These are phyloP conservation scores for Nothophaeocryptopus gaeumannii DNA, from an alignment of 2,329 filamentous ascomycete species.

Conservation along the genomic window DNA sequence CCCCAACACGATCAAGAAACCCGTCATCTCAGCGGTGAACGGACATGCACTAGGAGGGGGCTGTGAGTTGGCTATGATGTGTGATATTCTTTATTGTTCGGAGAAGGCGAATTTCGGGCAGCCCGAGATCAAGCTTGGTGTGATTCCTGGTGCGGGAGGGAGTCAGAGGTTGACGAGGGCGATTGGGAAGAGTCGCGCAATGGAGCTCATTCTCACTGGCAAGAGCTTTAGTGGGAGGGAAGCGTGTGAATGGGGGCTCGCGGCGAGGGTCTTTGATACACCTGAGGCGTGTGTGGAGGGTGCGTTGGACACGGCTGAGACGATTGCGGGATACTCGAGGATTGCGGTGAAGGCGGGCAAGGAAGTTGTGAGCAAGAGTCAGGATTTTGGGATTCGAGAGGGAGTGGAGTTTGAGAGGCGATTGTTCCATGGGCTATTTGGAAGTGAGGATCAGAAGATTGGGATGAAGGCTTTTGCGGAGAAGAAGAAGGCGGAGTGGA, in stretches of 20 bases:
- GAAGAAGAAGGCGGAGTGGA: constrained; percentile 92
- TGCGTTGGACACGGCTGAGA: constrained; percentile 78
- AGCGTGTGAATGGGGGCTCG: constrained; percentile 86
- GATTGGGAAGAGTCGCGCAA: constrained; percentile 68
- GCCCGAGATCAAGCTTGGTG: constrained; percentile 93
- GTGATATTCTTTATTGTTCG: constrained; percentile 89
- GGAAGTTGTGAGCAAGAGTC: constrained; percentile 99
- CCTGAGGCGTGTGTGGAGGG: constrained; percentile 80
- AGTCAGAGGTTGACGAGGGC: constrained; percentile 81
- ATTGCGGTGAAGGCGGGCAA: constrained; percentile 89
- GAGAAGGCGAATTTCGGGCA: constrained; percentile 86
- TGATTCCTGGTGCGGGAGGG: constrained; percentile 87
- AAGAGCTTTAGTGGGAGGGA: constrained; percentile 79
- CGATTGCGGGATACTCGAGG: constrained; percentile 79
- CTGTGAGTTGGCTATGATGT: constrained; percentile 97
- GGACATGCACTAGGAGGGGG: constrained; percentile 93
- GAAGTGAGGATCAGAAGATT: constrained; percentile 94
- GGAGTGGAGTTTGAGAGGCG: constrained; percentile 93
- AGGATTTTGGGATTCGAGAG: constrained; percentile 81
- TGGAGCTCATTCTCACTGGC: constrained; percentile 88
- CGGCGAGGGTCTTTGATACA: constrained; percentile 73
- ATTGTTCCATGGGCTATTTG: constrained; percentile 90
- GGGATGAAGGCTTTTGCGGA: constrained; percentile 89
- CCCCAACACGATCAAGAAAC: constrained; percentile 82
- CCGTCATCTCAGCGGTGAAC: constrained; percentile 89